Base-by-base conservation (phyloP, 1,284 basidiomycete species). In the Ceratobasidium sp. region DNA sequence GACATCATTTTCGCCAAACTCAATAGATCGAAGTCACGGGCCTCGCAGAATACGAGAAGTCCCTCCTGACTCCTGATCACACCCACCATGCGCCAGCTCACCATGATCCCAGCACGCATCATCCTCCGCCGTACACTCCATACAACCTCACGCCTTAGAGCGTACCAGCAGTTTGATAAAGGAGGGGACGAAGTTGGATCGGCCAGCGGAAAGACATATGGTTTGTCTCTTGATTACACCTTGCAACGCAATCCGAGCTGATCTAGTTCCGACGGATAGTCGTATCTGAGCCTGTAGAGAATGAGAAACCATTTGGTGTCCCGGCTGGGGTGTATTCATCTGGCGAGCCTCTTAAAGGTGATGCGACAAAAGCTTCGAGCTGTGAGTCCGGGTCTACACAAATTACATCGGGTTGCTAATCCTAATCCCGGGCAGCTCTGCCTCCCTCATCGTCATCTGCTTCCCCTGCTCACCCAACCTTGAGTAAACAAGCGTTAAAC, bases 301-400 rank as follows among this genome's bases (percentile, higher is more conserved):
- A 65, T 52, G 64, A 76, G 33, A 76, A 66, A 14, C 74, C 74
- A 16, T 76, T 54, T 46, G 74, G 74, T 8, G 64, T 76, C 12
- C 74, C 74, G 46, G 55, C 64, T 18, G 74, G 74, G 8, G 74
- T 76, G 4, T 76, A 66, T 35, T 66, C 64, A 8, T 66, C 59
- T 18, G 74, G 74, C 14, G 62, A 66, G 44, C 62, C 62, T 23
- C 55, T 23, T 41, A 71, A 62, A 44, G 62, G 52, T 20, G 74
- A 66, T 38, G 33, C 54, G 38, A 66, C 74, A 16, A 57, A 55
- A n/a, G 74, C 64, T 20, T 76, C 74, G 30, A 76, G 52, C 50
- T 54, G 74, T 76, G 20, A 41, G 74, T 44, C 12, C 50, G n/a
- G 18, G 1, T 52, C 2, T 33, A 1, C 38, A 46, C 23, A 10